A percentile compares a stretch with the other conserved stretches of the same genome.
Conservation (phyloP, 768 basidiomycete species). For the Mycena epipterygia region DNA sequence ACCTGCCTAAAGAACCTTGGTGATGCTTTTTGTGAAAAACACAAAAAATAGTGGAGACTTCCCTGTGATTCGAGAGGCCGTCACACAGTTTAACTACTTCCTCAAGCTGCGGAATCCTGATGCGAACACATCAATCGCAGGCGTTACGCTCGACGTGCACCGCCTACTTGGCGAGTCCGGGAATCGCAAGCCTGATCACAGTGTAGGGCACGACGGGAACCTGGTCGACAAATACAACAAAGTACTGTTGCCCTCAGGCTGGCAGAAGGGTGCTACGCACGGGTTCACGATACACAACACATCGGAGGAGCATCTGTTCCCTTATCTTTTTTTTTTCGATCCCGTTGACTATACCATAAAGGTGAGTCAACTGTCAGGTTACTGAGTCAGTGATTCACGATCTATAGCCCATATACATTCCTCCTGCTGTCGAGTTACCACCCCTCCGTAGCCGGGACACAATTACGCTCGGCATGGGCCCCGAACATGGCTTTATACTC, state of each 20-base stretch:
- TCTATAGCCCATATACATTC: no score
- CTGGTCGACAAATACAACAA: background rate
- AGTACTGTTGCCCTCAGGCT: background rate
- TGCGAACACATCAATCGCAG: background rate
- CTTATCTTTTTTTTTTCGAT: conserved; percentile 22
- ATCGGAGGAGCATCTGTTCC: background rate
- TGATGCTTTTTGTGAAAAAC: background rate
- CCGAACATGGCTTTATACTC: no score
- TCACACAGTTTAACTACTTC: conserved; percentile 4
- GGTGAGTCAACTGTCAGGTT: no score
- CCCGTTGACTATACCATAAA: background rate
- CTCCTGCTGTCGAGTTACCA: no score
- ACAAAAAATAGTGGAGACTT: no score
- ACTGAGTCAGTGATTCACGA: no score
- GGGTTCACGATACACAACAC: conserved; percentile 8
- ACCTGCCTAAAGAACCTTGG: background rate
- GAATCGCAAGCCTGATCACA: background rate
- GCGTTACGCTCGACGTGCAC: conserved; percentile 17
- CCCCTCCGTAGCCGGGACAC: no score
- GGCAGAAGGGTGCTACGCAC: background rate
- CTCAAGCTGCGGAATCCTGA: background rate
- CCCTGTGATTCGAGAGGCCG: background rate
- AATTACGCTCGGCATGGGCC: no score
- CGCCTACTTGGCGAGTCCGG: background rate
- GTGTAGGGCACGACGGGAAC: conserved; percentile 1